Evolutionary conservation across 306 rosid genomes (phyloP), one percentile per base, ranked within the genome.

Genomic region (Vicia faba): DNA sequence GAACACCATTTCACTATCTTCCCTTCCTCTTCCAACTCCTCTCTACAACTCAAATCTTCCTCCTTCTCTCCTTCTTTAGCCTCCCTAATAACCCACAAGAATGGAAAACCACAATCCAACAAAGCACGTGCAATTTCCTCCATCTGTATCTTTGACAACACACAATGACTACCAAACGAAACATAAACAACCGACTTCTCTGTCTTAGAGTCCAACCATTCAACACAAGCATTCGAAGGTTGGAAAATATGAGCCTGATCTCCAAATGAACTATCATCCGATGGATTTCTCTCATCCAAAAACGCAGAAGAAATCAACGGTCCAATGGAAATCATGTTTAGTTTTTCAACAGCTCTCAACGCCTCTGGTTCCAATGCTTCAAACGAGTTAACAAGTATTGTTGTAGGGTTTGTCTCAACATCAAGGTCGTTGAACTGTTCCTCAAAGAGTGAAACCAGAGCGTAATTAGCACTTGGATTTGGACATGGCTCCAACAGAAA

Each of bases 61-160:
- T 40, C 65, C 26, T 64, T 33, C 19, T 10, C 29, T 4, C 81
- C 82, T 9, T 46, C 65, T 35, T 65, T 35, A 15, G 8, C 71
- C 19, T 11, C 71, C 11, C 66, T 81, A 11, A 85, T 64, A 1
- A 82, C 86, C 95, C 95, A 89, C 72, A 90, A 12, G 50, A 85
- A 81, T 1, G 91, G 85, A 43, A 14, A 69, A 0, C 82, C 78
- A 33, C 41, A 66, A 10, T 77, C 88, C 29, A 91, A 68, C 41
- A 87, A 76, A 1, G 75, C 92, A 16, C 74, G 66, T 0, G 81
- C 84, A 0, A 91, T 59, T 57, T 87, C 97, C 70, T 85, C 90
- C 68, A 39, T 71, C 8, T 91, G 91, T 5, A 13, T 36, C 54
- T 76, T 77, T 0, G 73, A 25, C 7, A 84, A 31, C 56, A 26